phyloP scores from a whole-genome alignment of 257 asterid species.

The Solanum arcanum region DNA sequence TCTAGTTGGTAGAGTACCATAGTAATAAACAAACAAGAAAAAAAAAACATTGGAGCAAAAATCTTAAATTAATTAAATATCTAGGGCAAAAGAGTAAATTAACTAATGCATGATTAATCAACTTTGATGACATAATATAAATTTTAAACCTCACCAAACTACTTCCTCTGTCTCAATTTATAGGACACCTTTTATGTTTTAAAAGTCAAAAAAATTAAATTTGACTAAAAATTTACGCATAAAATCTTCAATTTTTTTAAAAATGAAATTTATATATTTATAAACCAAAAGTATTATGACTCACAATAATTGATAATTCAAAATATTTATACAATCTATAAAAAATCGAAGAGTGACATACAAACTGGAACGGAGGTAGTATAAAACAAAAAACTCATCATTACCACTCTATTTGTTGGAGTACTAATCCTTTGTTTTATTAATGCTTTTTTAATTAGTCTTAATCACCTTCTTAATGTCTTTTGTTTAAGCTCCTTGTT shows the following conservation, averaged over 20 bases:
- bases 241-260: too few species aligned
- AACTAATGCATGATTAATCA: neutral
- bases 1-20: neutral
- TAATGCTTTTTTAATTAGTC: neutral
- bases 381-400: neutral
- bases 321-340: too few species aligned
- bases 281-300: too few species aligned
- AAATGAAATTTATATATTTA: too few species aligned
- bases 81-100: neutral
- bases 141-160: neutral
- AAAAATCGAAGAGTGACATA: too few species aligned
- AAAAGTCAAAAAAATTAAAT: too few species aligned
- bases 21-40: neutral
- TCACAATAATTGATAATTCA: too few species aligned
- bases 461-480: neutral
- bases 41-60: neutral
- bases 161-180: too few species aligned
- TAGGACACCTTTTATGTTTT: too few species aligned
- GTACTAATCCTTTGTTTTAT: neutral
- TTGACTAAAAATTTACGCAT: accelerated
- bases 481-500: neutral
- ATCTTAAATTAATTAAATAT: neutral
- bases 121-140: neutral
- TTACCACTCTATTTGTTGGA: neutral
- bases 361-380: too few species aligned